phyloP scores from a whole-genome alignment of 129 eudicot species.

The Chrysanthemum makinoi region DNA sequence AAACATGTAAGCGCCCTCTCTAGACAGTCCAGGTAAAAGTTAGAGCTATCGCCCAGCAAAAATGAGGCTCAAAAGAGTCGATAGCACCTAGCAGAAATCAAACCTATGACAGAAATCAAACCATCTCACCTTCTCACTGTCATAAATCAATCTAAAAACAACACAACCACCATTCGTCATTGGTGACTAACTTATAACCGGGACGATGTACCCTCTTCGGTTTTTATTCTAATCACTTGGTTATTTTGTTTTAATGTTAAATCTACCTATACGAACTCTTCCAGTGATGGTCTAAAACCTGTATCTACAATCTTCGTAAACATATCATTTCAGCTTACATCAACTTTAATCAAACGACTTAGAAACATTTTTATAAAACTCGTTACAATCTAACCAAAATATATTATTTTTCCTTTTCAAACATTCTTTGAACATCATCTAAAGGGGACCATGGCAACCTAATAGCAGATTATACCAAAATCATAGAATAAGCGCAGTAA shows the following conservation, averaged over 20 bases:
- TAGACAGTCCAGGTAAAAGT: not conserved
- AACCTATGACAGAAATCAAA: not conserved
- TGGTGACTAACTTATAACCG: not conserved
- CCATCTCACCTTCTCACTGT: not conserved
- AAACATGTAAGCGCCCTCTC: no score
- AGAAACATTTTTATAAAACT: not conserved
- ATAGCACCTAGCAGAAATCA: not conserved
- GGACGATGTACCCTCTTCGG: not conserved
- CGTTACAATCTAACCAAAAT: no score
- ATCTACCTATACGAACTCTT: not conserved
- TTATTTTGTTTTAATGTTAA: not conserved
- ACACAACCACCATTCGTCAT: not conserved
- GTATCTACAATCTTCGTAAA: not conserved
- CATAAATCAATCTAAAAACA: slow-evolving; percentile 6
- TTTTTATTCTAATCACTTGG: not conserved
- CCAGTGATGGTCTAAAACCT: not conserved
- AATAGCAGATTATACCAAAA: no score
- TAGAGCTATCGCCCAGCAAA: not conserved
- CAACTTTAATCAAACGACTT: not conserved
- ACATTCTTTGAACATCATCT: no score
- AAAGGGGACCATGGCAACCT: no score
- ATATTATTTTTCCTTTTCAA: no score
- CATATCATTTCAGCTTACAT: slow-evolving; percentile 1
- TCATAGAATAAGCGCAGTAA: no score
- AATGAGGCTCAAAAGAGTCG: not conserved